phyloP scores from a whole-genome alignment of 2,329 filamentous ascomycete species.

The Fusarium newnesense region DNA sequence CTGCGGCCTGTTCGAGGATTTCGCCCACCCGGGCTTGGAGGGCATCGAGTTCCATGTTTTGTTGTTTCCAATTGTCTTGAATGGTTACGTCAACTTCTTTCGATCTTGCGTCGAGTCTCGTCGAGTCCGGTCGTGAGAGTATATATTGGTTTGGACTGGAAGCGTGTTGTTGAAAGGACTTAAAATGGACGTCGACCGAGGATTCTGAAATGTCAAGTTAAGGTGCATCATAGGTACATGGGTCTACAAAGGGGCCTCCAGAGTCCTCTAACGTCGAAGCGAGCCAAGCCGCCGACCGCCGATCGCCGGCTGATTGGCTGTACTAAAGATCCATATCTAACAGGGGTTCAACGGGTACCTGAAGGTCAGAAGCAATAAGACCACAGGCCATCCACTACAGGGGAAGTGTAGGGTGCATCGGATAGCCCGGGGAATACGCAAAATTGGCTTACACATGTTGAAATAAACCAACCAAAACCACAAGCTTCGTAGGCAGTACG shows the following conservation, averaged over 20 bases:
- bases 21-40: constrained; percentile 63
- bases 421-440: constrained; percentile 25
- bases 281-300: neutral
- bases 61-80: neutral
- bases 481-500: neutral
- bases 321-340: neutral
- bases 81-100: neutral
- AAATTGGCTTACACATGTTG: neutral
- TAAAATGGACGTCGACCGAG: neutral
- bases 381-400: constrained; percentile 8
- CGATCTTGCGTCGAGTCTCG: neutral
- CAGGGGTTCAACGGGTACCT: constrained; percentile 31
- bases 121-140: neutral
- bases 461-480: neutral
- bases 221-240: constrained; percentile 6
- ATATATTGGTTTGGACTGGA: neutral
- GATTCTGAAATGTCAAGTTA: neutral
- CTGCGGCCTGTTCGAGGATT: constrained; percentile 62
- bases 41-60: constrained; percentile 71
- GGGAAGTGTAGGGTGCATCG: constrained; percentile 9
- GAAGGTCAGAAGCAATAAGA: neutral
- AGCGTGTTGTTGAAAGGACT: neutral
- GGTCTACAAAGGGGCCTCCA: constrained; percentile 31
- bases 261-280: constrained; percentile 3
- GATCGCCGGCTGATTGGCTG: constrained; percentile 18